A percentile compares a stretch with the other conserved stretches of the same genome.
phyloP scores from a whole-genome alignment of 176 grass and related monocot genomes.

The Elaeis guineensis region DNA sequence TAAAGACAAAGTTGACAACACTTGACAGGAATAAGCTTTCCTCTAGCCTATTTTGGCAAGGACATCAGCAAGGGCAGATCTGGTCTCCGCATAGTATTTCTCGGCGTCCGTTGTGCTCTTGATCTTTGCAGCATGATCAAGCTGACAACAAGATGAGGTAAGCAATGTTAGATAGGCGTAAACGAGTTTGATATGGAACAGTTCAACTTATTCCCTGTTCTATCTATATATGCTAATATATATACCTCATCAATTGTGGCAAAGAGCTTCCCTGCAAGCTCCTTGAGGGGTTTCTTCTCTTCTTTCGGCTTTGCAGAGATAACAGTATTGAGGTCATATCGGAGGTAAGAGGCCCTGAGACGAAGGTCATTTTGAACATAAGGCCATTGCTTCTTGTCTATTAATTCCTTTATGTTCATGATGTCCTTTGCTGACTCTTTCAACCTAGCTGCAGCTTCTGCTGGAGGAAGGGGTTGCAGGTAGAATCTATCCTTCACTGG shows the following conservation, averaged over 20 bases:
- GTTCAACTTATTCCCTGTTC: no score
- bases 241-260: slow-evolving; percentile 60
- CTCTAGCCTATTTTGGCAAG: slow-evolving; percentile 70
- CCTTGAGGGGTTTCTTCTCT: slow-evolving; percentile 81
- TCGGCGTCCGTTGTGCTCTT: slow-evolving; percentile 77
- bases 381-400: slow-evolving; percentile 96
- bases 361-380: slow-evolving; percentile 90
- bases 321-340: slow-evolving; percentile 85
- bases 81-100: slow-evolving; percentile 57
- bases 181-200: no score
- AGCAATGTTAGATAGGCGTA: slow-evolving; percentile 1
- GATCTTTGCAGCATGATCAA: slow-evolving; percentile 93
- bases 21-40: neutral
- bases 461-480: neutral
- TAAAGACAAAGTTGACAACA: no score
- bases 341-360: slow-evolving; percentile 56
- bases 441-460: neutral
- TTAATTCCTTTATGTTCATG: slow-evolving; percentile 31
- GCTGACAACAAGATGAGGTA: slow-evolving; percentile 32
- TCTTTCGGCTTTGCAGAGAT: slow-evolving; percentile 86
- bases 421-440: slow-evolving; percentile 4
- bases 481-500: slow-evolving; percentile 1
- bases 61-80: slow-evolving; percentile 52
- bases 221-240: no score
- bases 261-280: slow-evolving; percentile 63